Base-by-base conservation (phyloP, 768 basidiomycete genomes). In the Amanita rimosa region DNA sequence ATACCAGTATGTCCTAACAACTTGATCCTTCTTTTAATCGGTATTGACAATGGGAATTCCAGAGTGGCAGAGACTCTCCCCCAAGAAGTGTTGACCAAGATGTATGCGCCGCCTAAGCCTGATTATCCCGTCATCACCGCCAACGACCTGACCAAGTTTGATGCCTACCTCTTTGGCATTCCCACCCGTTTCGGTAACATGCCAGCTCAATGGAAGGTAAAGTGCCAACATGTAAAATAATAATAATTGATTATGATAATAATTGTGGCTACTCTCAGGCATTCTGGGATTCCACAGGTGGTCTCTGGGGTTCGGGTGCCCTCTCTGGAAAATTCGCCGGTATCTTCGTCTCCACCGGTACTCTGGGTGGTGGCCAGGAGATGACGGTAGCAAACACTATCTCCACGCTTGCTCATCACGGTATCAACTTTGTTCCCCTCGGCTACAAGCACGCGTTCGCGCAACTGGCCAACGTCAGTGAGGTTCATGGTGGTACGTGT, bases 1-100 rank as follows among this genome's bases (percentile, higher is more conserved):
- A 53, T 75, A 66, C 57, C 79, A 81, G 80, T 79, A 59, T 48
- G 74, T 67, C 16, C n/a, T 44, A 0, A 48, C 11, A 22, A 2
- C 34, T 26, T 26, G 22, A 3, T 11, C 22, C 31, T 27, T 10
- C 3, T 17, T 27, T 36, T 8, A 14, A 39, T 38, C 39, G 19
- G 22, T 13, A 22, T 53, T 6, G 46, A 35, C 27, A 26, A n/a
- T 29, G 16, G n/a, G 1, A 1, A 26, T 8, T 41, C 8, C 51
- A 88, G 85, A 63, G 75, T 94, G 52, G 57, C 79, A 43, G 91
- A 94, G 69, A 94, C 89, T 0, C 81, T 94, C 41, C 57, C 83
- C 2, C 60, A 71, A 7, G 84, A 88, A 4, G 61, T 90, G 41
- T 71, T 92, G 35, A 58, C 60, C 38, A 75, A 75, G 61, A 76